These are phyloP conservation scores for Taphrina betulina DNA, from an alignment of 1,139 yeast species.

Conservation along the genomic window DNA sequence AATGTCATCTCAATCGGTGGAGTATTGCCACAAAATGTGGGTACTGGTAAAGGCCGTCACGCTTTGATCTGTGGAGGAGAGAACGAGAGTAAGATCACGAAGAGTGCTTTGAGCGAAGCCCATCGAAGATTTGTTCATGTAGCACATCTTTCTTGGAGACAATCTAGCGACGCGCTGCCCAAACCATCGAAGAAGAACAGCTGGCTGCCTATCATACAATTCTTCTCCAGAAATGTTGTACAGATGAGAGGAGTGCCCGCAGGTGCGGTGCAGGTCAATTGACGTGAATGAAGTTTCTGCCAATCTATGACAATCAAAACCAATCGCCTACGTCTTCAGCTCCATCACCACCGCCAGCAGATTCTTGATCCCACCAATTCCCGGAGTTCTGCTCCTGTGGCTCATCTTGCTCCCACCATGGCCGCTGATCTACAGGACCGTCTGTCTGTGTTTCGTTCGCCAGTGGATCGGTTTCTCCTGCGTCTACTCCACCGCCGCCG, in stretches of 20 bases:
- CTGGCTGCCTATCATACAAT: neutral
- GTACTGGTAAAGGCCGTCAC: neutral
- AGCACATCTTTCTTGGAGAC: neutral
- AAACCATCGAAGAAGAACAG: neutral
- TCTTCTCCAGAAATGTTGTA: neutral
- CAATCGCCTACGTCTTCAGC: neutral
- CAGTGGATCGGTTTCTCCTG: no score
- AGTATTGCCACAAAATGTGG: neutral
- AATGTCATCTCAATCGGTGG: neutral
- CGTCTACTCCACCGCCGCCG: neutral
- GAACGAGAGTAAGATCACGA: neutral
- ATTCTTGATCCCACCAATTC: constrained; percentile 4
- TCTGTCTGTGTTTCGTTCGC: no score
- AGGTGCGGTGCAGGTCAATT: neutral
- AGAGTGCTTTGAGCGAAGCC: neutral
- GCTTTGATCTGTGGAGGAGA: neutral
- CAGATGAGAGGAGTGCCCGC: neutral
- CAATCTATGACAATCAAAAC: neutral
- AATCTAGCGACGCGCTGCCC: neutral
- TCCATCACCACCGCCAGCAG: neutral
- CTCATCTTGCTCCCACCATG: constrained; percentile 24
- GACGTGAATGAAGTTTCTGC: neutral
- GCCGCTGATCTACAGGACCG: constrained; percentile 1
- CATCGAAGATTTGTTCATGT: neutral
- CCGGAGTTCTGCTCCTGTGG: neutral